Evolutionary conservation across 2,329 filamentous ascomycete species (phyloP).

Genomic region (Pseudogymnoascus sp.): DNA sequence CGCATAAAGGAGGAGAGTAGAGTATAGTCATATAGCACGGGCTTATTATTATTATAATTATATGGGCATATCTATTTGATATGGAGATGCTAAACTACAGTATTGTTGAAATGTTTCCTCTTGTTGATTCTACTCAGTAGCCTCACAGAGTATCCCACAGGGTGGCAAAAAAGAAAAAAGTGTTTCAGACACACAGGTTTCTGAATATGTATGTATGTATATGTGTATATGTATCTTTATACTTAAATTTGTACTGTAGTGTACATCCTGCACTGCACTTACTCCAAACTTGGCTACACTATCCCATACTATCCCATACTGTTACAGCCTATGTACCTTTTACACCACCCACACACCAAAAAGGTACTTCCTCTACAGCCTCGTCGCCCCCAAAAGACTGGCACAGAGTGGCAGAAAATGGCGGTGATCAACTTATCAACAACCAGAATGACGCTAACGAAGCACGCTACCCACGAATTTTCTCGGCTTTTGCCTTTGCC

Average conservation of each 20-base stretch:
- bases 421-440: slow-evolving; percentile 2
- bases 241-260: neutral
- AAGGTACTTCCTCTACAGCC: neutral
- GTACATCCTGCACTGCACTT: neutral
- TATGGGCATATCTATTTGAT: neutral
- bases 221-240: neutral
- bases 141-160: neutral
- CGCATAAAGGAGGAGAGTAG: neutral
- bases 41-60: neutral
- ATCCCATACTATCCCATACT: neutral
- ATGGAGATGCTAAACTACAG: neutral
- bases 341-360: neutral
- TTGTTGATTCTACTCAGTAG: neutral
- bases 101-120: neutral
- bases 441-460: neutral
- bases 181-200: slow-evolving; percentile 2
- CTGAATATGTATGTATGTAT: neutral
- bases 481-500: slow-evolving; percentile 16
- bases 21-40: neutral
- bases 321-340: neutral
- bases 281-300: neutral
- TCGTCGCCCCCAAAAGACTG: neutral
- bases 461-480: slow-evolving; percentile 6
- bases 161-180: slow-evolving; percentile 3
- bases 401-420: neutral